Evolutionary conservation across 768 basidiomycete genomes (phyloP).

Genomic region (Mycena crocata): DNA sequence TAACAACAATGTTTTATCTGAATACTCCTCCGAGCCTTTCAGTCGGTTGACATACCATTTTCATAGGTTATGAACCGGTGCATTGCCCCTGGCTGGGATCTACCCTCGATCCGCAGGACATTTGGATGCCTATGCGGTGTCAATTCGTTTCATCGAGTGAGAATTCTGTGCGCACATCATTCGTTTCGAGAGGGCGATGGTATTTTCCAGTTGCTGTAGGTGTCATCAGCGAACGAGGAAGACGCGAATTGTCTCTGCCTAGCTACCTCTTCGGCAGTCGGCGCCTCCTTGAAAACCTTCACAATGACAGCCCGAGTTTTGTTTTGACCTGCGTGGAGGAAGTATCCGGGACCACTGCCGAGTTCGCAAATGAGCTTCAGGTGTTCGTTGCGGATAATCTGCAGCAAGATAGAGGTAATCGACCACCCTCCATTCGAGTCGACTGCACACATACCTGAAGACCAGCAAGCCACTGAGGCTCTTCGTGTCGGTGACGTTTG

Average conservation of each 20-base stretch:
- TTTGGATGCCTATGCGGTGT: slow-evolving; percentile 1
- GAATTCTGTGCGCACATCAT: background rate
- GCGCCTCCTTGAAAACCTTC: background rate
- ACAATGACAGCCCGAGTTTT: background rate
- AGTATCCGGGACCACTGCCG: background rate
- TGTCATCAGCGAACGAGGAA: background rate
- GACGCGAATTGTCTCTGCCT: too few relatives aligned
- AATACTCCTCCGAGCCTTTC: background rate
- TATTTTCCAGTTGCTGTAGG: background rate
- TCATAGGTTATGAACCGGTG: background rate
- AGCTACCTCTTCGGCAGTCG: background rate
- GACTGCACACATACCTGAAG: too few relatives aligned
- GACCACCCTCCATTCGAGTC: too few relatives aligned
- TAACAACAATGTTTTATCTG: background rate
- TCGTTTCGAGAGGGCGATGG: background rate
- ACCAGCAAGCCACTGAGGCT: too few relatives aligned
- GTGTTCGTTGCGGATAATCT: background rate
- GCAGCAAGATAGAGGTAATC: too few relatives aligned
- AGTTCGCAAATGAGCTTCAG: slow-evolving; percentile 1
- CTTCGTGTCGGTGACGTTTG: too few relatives aligned
- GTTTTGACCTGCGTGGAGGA: slow-evolving; percentile 1
- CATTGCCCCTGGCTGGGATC: background rate
- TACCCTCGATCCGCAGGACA: background rate
- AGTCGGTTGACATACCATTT: background rate
- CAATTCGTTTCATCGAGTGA: background rate